Percentiles rank a stretch among this genome's conserved stretches.
Conservation (phyloP, 2,329 filamentous ascomycete species). For the Diaporthe sp. region DNA sequence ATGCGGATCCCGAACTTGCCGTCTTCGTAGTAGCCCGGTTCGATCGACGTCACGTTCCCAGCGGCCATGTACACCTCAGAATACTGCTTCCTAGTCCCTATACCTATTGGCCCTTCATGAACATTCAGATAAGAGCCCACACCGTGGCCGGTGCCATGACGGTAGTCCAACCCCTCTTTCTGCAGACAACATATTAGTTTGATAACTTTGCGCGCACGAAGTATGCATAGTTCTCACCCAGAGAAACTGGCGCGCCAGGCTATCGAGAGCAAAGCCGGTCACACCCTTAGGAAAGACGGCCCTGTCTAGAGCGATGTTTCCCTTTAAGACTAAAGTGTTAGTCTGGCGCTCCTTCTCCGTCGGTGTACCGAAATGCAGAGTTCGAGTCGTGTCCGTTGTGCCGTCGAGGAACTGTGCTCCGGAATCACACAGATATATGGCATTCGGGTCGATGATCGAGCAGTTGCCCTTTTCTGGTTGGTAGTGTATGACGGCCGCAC, state of each 20-base stretch:
- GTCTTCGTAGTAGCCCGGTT: slow-evolving; percentile 98
- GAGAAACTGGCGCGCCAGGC: slow-evolving; percentile 88
- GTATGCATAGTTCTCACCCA: slow-evolving; percentile 73
- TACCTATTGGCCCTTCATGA: slow-evolving; percentile 96
- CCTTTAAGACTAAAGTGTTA: slow-evolving; percentile 95
- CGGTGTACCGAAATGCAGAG: slow-evolving; percentile 90
- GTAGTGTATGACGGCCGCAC: slow-evolving; percentile 97
- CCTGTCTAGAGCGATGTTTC: slow-evolving; percentile 88
- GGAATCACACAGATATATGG: slow-evolving; percentile 95
- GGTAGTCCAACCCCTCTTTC: slow-evolving; percentile 89
- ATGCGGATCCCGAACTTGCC: slow-evolving; percentile 95
- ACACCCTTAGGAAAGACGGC: slow-evolving; percentile 95
- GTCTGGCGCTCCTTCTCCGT: slow-evolving; percentile 87
- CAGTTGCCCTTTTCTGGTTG: slow-evolving; percentile 88
- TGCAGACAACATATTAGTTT: slow-evolving; percentile 50
- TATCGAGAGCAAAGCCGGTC: slow-evolving; percentile 91
- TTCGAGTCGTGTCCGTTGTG: slow-evolving; percentile 95
- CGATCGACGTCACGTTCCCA: slow-evolving; percentile 97
- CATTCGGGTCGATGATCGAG: slow-evolving; percentile 84
- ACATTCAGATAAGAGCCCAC: slow-evolving; percentile 97
- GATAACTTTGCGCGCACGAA: slow-evolving; percentile 13
- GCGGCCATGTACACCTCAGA: slow-evolving; percentile 89
- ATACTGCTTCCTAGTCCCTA: slow-evolving; percentile 92
- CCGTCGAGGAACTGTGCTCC: slow-evolving; percentile 97
- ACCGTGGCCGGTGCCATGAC: slow-evolving; percentile 96